Evolutionary conservation across 208 protist genomes (phyloP).

Genomic region (Perkinsela sp.): DNA sequence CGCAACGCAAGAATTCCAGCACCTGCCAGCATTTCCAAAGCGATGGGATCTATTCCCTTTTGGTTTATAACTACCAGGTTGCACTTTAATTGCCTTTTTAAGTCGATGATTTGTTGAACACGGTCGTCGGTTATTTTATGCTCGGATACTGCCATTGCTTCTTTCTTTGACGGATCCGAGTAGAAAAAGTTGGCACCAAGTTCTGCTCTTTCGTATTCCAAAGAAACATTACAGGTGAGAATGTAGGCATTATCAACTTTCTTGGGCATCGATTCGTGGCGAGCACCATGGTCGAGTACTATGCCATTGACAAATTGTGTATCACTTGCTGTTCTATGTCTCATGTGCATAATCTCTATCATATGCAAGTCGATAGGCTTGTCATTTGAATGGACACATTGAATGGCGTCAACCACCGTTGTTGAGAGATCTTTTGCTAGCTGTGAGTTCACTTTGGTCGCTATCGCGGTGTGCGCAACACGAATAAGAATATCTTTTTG

Average conservation of each 20-base stretch:
- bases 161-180: conserved; percentile 80
- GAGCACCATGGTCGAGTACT: conserved; percentile 96
- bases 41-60: conserved; percentile 98
- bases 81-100: conserved; percentile 84
- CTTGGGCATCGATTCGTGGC: conserved; percentile 95
- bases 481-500: conserved; percentile 64
- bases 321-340: conserved; percentile 78
- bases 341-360: conserved; percentile 98
- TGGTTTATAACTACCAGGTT: conserved; percentile 98
- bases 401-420: conserved; percentile 84
- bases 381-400: conserved; percentile 16
- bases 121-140: conserved; percentile 83
- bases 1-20: conserved; percentile 92
- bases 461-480: conserved; percentile 75
- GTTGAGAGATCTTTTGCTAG: conserved; percentile 57
- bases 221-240: conserved; percentile 93
- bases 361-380: conserved; percentile 90
- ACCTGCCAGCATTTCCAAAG: conserved; percentile 95
- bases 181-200: conserved; percentile 94
- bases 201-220: conserved; percentile 98
- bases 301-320: conserved; percentile 90
- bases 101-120: conserved; percentile 87
- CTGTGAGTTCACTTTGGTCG: conserved; percentile 66
- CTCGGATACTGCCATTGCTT: conserved; percentile 84
- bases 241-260: conserved; percentile 86